Evolutionary conservation across 2,329 filamentous ascomycete species (phyloP), one percentile per base, ranked within the genome.

Genomic region (Periglandula ipomoeae): DNA sequence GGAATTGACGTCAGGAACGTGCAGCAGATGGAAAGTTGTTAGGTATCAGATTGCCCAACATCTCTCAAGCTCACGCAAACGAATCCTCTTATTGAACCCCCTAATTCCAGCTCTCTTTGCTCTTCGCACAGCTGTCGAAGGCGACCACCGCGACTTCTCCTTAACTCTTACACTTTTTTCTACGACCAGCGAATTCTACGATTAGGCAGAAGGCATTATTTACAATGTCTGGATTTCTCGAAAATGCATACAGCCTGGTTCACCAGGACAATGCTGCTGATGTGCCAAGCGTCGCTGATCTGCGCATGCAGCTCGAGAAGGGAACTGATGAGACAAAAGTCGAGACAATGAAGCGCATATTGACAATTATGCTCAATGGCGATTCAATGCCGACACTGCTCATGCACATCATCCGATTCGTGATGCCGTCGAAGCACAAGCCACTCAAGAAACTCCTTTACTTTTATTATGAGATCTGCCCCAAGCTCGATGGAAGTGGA

Each of bases 371-470:
- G 93, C 81, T 98, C 63, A 97, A 97, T 67, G 93, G 93, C 58
- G 91, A 98, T 65, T 84, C 93, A 37, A 93, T 98, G 85, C 86
- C 90, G 23, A 84, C 89, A 58, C 78, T 98, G 19, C 82, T 98
- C 59, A 98, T 98, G 93, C 93, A 97, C 73, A 98, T 98, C 64
- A 98, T 98, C 68, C 89, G 93, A 67, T 98, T 98, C 67, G 90
- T 98, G 60, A 98, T 98, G 93, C 93, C 93, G 13, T 95, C 89
- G 55, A 96, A 94, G 74, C 89, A 87, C 70, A 98, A 98, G 74
- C 75, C 85, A 38, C 75, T 98, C 61, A 98, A 98, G 81, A 98
- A 98, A 75, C 79, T 98, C 53, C 80, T 98, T 49, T 98, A 98
- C 72, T 93, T 98, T 69, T 98, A 98, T 75, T 96, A 97, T 67